Base-by-base conservation (phyloP, 352 stramenopile species). In the Globisporangium okanoganense region DNA sequence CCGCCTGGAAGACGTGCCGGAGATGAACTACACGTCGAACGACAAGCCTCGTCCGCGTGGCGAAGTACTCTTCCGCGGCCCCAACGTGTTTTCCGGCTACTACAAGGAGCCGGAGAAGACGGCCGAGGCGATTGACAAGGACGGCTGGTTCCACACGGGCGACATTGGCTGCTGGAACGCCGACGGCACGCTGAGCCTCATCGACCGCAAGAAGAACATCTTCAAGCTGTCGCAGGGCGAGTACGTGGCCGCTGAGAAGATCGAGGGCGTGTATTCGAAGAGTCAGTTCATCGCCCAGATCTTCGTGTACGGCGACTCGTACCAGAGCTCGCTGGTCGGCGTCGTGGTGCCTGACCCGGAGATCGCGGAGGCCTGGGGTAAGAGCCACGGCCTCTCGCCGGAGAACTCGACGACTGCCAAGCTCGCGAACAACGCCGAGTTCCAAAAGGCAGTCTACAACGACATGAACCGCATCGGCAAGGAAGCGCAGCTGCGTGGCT, bases 81-180 rank as follows among this genome's bases (percentile, higher is more conserved):
- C 73, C 5, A 78, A 88, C 56, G 66, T 98, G 20, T 94, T 96
- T 62, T 67, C 66, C 33, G 96, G 96, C 6, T 99, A 99, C 78
- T 98, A 98, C 77, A 98, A 98, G 65, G 88, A 98, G 66, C 75
- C 81, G 5, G 88, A 97, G 63, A 92, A 96, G 49, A 99, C 96
- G 0, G 67, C 68, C 0, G 90, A 98, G 59, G 92, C 87, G 3
- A 84, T 99, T 29, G 92, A 98, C 60, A 72, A 76, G 20, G 90
- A 95, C 33, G 96, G 96, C 5, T 99, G 91, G 88, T 98, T 99
- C 68, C 92, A 98, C 75, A 99, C 96, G 1, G 97, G 97, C 13
- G 97, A 99, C 79, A 88, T 99, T 44, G 97, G 94, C 13, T 81
- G 79, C 43, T 97, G 98, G 76, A 99, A 99, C 73, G 85, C 86